These are phyloP conservation scores for Talaromyces proteolyticus DNA, from an alignment of 495 filamentous ascomycete genomes.

Conservation along the genomic window DNA sequence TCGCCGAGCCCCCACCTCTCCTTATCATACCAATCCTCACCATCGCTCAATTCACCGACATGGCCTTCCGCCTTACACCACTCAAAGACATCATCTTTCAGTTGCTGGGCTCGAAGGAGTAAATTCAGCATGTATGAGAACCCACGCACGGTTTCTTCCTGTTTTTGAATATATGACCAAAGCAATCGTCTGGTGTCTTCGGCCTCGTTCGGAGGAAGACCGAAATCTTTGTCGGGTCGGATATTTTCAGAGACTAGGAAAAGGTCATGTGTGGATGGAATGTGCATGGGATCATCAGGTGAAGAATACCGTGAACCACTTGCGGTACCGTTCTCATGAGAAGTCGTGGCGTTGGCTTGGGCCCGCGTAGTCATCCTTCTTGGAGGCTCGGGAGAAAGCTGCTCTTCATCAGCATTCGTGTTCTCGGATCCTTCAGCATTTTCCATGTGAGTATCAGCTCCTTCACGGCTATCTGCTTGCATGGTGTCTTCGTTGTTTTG, in stretches of 20 bases:
- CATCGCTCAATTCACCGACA: slow-evolving; percentile 78
- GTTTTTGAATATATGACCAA: slow-evolving; percentile 85
- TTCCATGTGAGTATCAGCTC: slow-evolving; percentile 3
- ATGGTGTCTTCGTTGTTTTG: slow-evolving; percentile 3
- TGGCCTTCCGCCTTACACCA: slow-evolving; percentile 91
- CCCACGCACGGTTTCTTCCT: slow-evolving; percentile 87
- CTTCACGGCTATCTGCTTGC: not conserved
- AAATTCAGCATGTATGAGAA: slow-evolving; percentile 69
- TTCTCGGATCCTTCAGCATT: slow-evolving; percentile 13
- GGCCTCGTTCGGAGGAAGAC: slow-evolving; percentile 75
- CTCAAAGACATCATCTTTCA: slow-evolving; percentile 71
- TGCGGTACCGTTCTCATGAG: slow-evolving; percentile 24
- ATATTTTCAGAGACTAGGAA: slow-evolving; percentile 69
- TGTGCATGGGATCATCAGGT: slow-evolving; percentile 41
- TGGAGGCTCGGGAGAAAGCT: slow-evolving; percentile 40
- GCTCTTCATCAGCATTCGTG: slow-evolving; percentile 21
- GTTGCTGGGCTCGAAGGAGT: slow-evolving; percentile 68
- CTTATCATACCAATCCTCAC: slow-evolving; percentile 93
- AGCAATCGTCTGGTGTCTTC: slow-evolving; percentile 83
- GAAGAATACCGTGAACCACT: slow-evolving; percentile 38
- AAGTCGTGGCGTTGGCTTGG: slow-evolving; percentile 49
- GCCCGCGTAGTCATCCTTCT: slow-evolving; percentile 68
- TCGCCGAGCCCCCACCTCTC: slow-evolving; percentile 77
- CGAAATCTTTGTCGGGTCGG: slow-evolving; percentile 71
- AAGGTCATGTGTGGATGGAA: slow-evolving; percentile 67